Percentiles rank a stretch among this genome's conserved stretches.
phyloP scores from a whole-genome alignment of 192 early-diverging fungal genomes.

The Coemansia sp. region DNA sequence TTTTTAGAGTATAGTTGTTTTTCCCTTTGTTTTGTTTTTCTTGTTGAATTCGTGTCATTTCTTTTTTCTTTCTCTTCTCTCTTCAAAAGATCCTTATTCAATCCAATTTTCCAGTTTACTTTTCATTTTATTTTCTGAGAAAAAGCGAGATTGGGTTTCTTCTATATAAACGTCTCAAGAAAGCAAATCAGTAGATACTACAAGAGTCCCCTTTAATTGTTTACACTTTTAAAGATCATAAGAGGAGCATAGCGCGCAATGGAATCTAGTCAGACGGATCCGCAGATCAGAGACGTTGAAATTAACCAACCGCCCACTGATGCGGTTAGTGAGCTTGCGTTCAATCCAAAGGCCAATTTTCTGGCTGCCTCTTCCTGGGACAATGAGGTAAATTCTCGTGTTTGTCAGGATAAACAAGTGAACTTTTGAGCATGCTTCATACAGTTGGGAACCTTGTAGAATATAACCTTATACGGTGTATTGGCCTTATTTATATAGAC shows the following conservation, averaged over 20 bases:
- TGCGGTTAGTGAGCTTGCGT: constrained; percentile 76
- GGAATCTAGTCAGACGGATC: constrained; percentile 15
- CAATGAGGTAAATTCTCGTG: constrained; percentile 54
- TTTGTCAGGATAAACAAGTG: neutral
- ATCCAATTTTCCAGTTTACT: too few relatives aligned
- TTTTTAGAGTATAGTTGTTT: too few relatives aligned
- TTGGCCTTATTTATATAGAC: neutral
- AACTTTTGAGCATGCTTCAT: neutral
- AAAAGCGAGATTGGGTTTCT: neutral
- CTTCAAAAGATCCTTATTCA: too few relatives aligned
- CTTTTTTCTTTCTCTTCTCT: too few relatives aligned
- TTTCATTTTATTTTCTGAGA: neutral
- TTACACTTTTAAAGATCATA: too few relatives aligned
- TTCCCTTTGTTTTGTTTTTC: too few relatives aligned
- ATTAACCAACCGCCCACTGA: constrained; percentile 69
- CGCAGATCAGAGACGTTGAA: constrained; percentile 44
- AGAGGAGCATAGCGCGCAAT: constrained; percentile 10
- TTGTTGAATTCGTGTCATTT: too few relatives aligned
- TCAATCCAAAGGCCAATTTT: constrained; percentile 80
- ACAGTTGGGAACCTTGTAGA: neutral
- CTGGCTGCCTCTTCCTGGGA: constrained; percentile 93
- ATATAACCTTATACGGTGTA: neutral
- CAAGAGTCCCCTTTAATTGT: too few relatives aligned
- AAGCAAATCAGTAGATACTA: too few relatives aligned
- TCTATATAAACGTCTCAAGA: too few relatives aligned